Evolutionary conservation across 2,329 filamentous ascomycete genomes (phyloP), one percentile per base, ranked within the genome.

Genomic region (Trichophyton equinum): DNA sequence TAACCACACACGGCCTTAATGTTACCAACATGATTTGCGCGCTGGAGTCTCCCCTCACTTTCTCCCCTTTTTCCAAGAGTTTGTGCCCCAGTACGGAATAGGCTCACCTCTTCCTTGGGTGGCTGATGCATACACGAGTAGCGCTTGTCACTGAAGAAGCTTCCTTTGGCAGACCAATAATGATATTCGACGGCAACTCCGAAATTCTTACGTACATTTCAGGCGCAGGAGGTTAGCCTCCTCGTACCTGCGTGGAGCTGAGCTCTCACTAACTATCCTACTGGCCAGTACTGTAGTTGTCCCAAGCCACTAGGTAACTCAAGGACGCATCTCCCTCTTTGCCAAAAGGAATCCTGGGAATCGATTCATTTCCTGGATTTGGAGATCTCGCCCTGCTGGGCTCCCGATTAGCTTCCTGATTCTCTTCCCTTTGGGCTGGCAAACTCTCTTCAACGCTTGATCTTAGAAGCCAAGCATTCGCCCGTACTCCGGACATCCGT

Each of bases 191-290:
- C 49, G 49, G 49, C 5, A 18, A 55, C 30, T 36, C 30, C 49
- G 49, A 55, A 33, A n/a, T 55, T n/a, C 30, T 55, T 55, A 36
- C 49, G 49, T 55, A 55, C 49, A 33, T n/a, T 36, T 55, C 27
- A 27, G 11, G 11, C 36, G 46, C 33, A 36, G 33, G 33, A 36
- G 4, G 33, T 36, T 49, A 25, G 20, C 46, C 18, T 36, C 49
- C n/a, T 36, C 27, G 49, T 55, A 55, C 49, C 49, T 55, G 49
- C 49, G 33, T 55, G 49, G 49, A 55, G n/a, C 27, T 55, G 49
- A 36, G 27, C 9, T 20, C 13, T n/a, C 27, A 27, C 33, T 8
- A 15, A 27, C 33, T 8, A 15, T 36, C 25, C 46, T 27, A 49
- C 46, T 49, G 46, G 46, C 20, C 22, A 25, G 25, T 8, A n/a